These are phyloP conservation scores for Hypomontagnella monticulosa DNA, from an alignment of 495 filamentous ascomycete species.

Conservation along the genomic window DNA sequence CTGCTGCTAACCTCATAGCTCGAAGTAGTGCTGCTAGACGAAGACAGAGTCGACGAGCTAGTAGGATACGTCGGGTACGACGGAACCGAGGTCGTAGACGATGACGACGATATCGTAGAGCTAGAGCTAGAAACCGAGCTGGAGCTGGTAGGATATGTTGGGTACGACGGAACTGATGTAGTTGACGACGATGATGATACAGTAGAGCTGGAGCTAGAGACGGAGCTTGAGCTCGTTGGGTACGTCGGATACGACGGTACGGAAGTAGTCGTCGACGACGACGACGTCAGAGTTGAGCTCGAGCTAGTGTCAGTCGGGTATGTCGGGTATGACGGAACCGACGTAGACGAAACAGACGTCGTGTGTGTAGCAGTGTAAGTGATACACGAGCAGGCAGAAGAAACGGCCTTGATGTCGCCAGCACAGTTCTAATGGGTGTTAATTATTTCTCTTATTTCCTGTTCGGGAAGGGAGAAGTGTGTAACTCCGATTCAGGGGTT, in stretches of 20 bases:
- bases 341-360: neutral
- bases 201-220: slow-evolving; percentile 12
- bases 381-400: no score
- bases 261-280: slow-evolving; percentile 30
- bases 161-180: neutral
- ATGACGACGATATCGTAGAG: slow-evolving; percentile 10
- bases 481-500: no score
- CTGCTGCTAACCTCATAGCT: slow-evolving; percentile 19
- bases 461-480: no score
- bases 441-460: no score
- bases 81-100: slow-evolving; percentile 6
- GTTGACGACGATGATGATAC: neutral
- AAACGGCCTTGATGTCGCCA: no score
- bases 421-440: no score
- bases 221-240: slow-evolving; percentile 2
- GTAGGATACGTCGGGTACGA: slow-evolving; percentile 9
- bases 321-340: slow-evolving; percentile 9
- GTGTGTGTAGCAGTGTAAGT: no score
- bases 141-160: slow-evolving; percentile 1
- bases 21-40: slow-evolving; percentile 12
- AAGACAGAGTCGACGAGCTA: neutral
- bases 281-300: neutral
- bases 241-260: slow-evolving; percentile 36
- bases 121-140: slow-evolving; percentile 6
- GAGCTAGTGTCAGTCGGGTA: neutral